Conservation (phyloP, 306 rosid species). For the Purshia tridentata region DNA sequence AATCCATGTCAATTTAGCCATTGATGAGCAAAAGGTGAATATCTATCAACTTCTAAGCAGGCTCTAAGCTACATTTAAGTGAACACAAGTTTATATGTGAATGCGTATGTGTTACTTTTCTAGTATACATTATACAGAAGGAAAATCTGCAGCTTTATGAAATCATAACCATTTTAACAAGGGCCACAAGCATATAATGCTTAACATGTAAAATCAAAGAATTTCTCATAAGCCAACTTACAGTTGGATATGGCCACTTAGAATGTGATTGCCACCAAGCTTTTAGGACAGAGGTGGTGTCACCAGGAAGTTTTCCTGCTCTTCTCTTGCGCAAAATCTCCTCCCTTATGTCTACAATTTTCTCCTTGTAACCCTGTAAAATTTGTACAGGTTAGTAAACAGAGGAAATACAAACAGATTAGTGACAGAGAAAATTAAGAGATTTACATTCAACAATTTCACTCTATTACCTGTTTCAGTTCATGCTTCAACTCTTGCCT, state of each 20-base stretch:
- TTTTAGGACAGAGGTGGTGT: slow-evolving; percentile 93
- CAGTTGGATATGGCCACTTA: slow-evolving; percentile 98
- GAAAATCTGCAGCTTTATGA: too few relatives aligned
- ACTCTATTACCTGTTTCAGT: slow-evolving; percentile 60
- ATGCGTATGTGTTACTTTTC: background rate
- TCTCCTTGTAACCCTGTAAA: slow-evolving; percentile 84
- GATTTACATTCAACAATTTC: slow-evolving; percentile 10
- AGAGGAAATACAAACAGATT: background rate
- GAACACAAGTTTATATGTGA: background rate
- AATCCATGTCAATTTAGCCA: background rate
- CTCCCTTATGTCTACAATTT: slow-evolving; percentile 94
- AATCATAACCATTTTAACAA: too few relatives aligned
- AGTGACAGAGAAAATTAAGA: background rate
- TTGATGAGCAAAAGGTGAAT: background rate
- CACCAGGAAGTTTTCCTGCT: slow-evolving; percentile 99
- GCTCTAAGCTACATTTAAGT: too few relatives aligned
- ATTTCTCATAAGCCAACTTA: slow-evolving; percentile 40
- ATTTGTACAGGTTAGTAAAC: background rate
- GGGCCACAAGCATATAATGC: background rate
- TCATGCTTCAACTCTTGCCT: slow-evolving; percentile 97
- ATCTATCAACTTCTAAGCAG: background rate
- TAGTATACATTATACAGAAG: too few relatives aligned
- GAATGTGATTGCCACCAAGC: slow-evolving; percentile 98
- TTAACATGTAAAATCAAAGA: background rate
- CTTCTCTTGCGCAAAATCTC: slow-evolving; percentile 97